phyloP scores from a whole-genome alignment of 805 yeast species.

The Kodamaea jinghongensis region DNA sequence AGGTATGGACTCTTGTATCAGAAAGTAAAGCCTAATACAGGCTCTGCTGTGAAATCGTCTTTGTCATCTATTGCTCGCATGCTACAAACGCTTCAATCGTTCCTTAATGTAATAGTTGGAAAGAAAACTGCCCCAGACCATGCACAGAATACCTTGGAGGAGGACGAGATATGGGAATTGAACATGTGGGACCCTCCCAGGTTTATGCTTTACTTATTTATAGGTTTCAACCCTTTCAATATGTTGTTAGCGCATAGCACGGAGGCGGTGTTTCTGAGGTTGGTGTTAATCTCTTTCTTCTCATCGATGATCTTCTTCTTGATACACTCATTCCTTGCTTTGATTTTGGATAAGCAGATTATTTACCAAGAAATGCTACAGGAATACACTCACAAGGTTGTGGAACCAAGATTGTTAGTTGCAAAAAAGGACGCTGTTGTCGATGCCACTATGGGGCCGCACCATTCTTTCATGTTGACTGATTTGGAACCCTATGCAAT shows the following conservation, averaged over 20 bases:
- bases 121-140: not conserved
- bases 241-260: slow-evolving; percentile 37
- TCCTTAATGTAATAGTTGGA: not conserved
- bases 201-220: slow-evolving; percentile 50
- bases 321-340: slow-evolving; percentile 45
- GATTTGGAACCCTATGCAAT: slow-evolving; percentile 25
- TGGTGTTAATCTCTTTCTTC: slow-evolving; percentile 16
- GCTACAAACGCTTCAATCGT: slow-evolving; percentile 6
- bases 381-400: slow-evolving; percentile 63
- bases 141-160: slow-evolving; percentile 13
- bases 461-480: slow-evolving; percentile 16
- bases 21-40: slow-evolving; percentile 23
- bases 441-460: slow-evolving; percentile 50
- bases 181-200: slow-evolving; percentile 66
- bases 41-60: slow-evolving; percentile 18
- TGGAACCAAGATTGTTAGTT: slow-evolving; percentile 53
- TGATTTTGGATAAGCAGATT: slow-evolving; percentile 57
- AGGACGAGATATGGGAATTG: slow-evolving; percentile 50
- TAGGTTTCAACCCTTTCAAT: slow-evolving; percentile 60
- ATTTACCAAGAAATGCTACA: slow-evolving; percentile 57
- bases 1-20: slow-evolving; percentile 34
- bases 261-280: slow-evolving; percentile 13
- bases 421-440: slow-evolving; percentile 57
- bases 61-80: slow-evolving; percentile 8
- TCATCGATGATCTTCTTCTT: slow-evolving; percentile 20